Evolutionary conservation across 2,329 filamentous ascomycete species (phyloP).

Genomic region (Phialocephala subalpina): DNA sequence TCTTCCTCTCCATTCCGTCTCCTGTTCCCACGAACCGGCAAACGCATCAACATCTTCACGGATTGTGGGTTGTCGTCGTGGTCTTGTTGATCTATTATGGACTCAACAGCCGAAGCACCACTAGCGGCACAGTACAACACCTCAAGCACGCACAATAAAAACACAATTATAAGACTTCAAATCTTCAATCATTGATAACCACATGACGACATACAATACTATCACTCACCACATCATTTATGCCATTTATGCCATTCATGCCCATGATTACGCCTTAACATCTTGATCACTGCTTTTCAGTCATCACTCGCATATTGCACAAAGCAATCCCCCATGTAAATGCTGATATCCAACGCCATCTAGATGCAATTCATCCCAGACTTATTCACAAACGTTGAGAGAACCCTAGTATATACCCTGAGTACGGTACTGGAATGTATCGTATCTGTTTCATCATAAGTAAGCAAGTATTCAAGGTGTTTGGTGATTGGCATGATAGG

Average conservation of each 20-base stretch:
- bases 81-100: too few relatives aligned
- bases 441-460: conserved; percentile 63
- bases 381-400: conserved; percentile 22
- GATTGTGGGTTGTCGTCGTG: too few relatives aligned
- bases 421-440: conserved; percentile 87
- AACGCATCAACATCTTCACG: too few relatives aligned
- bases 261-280: background rate
- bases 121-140: too few relatives aligned
- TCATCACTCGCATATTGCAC: background rate
- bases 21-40: too few relatives aligned
- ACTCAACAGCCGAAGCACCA: too few relatives aligned
- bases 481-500: background rate
- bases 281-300: background rate
- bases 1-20: too few relatives aligned
- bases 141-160: too few relatives aligned
- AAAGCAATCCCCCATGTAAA: conserved; percentile 22
- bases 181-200: conserved; percentile 12
- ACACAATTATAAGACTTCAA: background rate
- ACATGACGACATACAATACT: background rate
- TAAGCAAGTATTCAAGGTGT: background rate
- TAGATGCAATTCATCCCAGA: conserved; percentile 23
- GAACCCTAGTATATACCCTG: conserved; percentile 79
- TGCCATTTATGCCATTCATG: too few relatives aligned
- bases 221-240: conserved; percentile 11
- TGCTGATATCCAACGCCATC: conserved; percentile 37